Evolutionary conservation across 2,329 filamentous ascomycete species (phyloP), one percentile per base, ranked within the genome.

Genomic region (Camptophora hylomeconis): DNA sequence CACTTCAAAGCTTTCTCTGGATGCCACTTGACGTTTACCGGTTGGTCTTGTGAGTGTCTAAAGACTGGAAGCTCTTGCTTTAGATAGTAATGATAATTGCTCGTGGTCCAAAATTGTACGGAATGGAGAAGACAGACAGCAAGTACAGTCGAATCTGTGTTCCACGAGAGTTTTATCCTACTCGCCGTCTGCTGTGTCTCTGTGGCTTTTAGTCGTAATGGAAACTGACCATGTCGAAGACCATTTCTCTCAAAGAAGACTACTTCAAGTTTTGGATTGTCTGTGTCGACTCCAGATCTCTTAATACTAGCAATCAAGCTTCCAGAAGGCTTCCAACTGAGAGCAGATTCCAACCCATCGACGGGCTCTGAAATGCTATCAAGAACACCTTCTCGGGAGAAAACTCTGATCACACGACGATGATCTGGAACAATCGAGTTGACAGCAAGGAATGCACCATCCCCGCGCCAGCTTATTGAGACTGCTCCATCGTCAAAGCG

Each of bases 181-280:
- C 65, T 64, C 7, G 63, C 65, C 41, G 67, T 61, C 1, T 60
- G 56, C 5, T 66, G 52, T 31, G 69, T 55, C 26, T 75, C 72
- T 35, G 73, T 67, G 8, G 69, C 60, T 3, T 65, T 69, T 18
- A 77, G 51, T 25, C 81, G 73, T 11, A 98, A 63, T n/a, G 73
- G 73, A 47, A 95, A 98, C 41, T 94, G 72, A 4, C 89, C 89
- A 53, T 98, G 89, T n/a, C 87, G 72, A 34, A 98, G 65, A n/a
- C 89, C 89, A 46, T 98, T 98, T 29, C 86, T 70, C 58, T 98
- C 89, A 44, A 98, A 98, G 55, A 98, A 98, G 3, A 92, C 75
- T 24, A 95, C 75, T 42, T 92, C 77, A 12, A 81, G 60, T n/a
- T 65, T 65, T 5, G 21, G 26, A 3, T 27, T 32, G 11, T 15